Conservation (phyloP, 306 rosid genomes). For the Argentina anserina region DNA sequence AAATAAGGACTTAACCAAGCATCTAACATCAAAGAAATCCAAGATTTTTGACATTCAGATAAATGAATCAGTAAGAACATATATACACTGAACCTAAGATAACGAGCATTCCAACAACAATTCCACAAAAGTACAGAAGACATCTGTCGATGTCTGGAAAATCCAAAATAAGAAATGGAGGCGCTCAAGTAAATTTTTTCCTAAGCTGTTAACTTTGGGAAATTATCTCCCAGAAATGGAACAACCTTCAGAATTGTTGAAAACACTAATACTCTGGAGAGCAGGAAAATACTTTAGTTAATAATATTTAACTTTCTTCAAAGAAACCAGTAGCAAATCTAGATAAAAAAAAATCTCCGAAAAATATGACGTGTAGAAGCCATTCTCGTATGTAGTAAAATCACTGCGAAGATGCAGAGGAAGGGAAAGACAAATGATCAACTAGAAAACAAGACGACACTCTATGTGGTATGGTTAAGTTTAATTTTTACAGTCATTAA, state of each 20-base stretch:
- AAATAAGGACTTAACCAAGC: neutral
- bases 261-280: neutral
- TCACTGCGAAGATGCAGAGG: neutral
- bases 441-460: neutral
- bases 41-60: slow-evolving; percentile 1
- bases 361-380: neutral
- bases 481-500: slow-evolving; percentile 6
- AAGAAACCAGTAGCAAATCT: neutral
- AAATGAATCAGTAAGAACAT: neutral
- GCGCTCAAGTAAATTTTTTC: neutral
- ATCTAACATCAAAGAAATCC: neutral
- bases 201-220: neutral
- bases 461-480: neutral
- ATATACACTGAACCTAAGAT: neutral
- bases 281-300: neutral
- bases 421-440: neutral
- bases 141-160: neutral
- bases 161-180: neutral
- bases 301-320: neutral
- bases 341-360: neutral
- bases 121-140: neutral
- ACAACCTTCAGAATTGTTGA: neutral
- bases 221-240: neutral
- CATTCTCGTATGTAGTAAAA: neutral
- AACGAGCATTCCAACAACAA: neutral